These are phyloP conservation scores for Colletotrichum horii DNA, from an alignment of 2,329 filamentous ascomycete species.

Conservation along the genomic window DNA sequence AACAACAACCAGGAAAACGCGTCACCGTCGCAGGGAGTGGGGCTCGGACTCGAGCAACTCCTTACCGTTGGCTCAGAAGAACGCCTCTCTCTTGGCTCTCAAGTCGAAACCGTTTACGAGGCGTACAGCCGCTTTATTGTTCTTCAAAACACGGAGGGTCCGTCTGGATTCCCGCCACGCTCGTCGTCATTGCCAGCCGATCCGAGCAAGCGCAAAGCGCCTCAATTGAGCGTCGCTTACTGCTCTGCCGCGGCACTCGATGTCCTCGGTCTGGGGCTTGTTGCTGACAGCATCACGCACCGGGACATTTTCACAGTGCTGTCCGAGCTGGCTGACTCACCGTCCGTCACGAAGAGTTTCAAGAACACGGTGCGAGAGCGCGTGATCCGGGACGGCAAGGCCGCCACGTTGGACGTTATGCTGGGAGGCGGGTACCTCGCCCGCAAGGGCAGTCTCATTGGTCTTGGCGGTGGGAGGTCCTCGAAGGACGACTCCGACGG, in stretches of 20 bases:
- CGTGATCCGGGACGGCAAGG: slow-evolving; percentile 38
- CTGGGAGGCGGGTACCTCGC: slow-evolving; percentile 9
- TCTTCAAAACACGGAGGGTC: slow-evolving; percentile 29
- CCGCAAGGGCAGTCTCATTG: slow-evolving; percentile 20
- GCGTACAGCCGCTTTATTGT: slow-evolving; percentile 38
- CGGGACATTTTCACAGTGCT: slow-evolving; percentile 63
- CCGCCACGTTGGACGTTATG: slow-evolving; percentile 35
- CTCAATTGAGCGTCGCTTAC: slow-evolving; percentile 47
- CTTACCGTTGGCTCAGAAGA: neutral
- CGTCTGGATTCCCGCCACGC: slow-evolving; percentile 20
- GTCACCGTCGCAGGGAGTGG: neutral
- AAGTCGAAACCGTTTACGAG: slow-evolving; percentile 16
- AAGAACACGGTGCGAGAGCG: slow-evolving; percentile 47
- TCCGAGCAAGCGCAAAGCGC: slow-evolving; percentile 29
- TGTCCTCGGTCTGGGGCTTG: slow-evolving; percentile 44
- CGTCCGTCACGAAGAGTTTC: slow-evolving; percentile 48
- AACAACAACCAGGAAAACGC: slow-evolving; percentile 11
- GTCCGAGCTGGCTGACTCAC: slow-evolving; percentile 47
- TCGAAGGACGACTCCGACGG: slow-evolving; percentile 8
- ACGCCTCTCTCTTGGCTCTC: neutral
- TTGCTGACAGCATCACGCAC: slow-evolving; percentile 38
- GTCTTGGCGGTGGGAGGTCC: slow-evolving; percentile 10
- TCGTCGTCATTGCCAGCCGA: slow-evolving; percentile 20
- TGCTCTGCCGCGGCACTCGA: slow-evolving; percentile 52
- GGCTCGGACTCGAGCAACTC: neutral